Evolutionary conservation across 2,329 filamentous ascomycete species (phyloP), one percentile per base, ranked within the genome.

Genomic region (Boeremia lycopersici): DNA sequence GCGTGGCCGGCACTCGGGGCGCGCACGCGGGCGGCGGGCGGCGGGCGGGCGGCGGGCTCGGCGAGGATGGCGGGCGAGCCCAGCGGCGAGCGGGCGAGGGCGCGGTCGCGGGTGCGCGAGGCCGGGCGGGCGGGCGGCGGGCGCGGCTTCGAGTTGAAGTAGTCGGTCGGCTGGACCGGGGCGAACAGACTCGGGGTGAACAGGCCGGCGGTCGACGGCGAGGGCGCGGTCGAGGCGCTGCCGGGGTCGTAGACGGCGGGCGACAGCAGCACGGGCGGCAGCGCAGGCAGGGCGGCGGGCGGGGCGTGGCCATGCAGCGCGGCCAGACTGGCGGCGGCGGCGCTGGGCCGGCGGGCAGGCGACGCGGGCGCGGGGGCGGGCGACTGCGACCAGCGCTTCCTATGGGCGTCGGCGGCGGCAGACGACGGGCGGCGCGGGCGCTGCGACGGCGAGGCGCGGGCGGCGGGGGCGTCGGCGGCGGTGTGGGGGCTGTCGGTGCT

Each of bases 321-420:
- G 30, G 73, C 52, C 41, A 51, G 53, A 48, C 30, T 52, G 45
- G 69, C 68, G 60, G 65, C 72, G 66, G 65, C 74, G 58, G 74
- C 69, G 64, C 72, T 74, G 53, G 76, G 71, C 46, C 76, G 72
- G 53, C 74, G 71, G 40, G 71, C 70, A 30, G 77, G 77, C n/a
- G 77, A 76, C 13, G 74, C 76, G 69, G 17, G 13, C 13, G 80
- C 83, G 41, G 80, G 82, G 28, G 77, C 71, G 33, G 43, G 84
- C 15, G 81, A 84, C 60, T 84, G 82, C 31, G 83, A 85, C 82
- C 82, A 85, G 59, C 83, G 81, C 65, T 84, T 82, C 48, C 84
- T 72, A 55, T 79, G 82, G 34, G 75, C 77, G 33, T 36, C 34
- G 33, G 6, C 6, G 44, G 28, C 28, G 78, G 73, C 70, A 39